These are phyloP conservation scores for Breynia disticha DNA, from an alignment of 441 rosid genomes.

Conservation along the genomic window DNA sequence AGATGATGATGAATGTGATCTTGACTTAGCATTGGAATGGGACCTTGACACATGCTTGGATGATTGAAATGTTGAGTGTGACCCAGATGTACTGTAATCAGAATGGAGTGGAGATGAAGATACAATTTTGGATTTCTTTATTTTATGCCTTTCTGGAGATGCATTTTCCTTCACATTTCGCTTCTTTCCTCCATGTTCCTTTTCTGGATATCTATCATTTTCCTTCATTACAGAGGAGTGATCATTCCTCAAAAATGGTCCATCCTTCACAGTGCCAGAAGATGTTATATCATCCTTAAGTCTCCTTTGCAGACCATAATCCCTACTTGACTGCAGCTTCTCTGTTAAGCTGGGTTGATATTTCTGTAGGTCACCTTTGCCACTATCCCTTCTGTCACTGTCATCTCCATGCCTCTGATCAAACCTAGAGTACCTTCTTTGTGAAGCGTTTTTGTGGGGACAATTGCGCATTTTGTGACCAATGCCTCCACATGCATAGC, in stretches of 20 bases:
- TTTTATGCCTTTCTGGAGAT: slow-evolving; percentile 16
- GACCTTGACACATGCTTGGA: slow-evolving; percentile 15
- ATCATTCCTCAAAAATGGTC: slow-evolving; percentile 9
- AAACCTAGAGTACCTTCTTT: slow-evolving; percentile 17
- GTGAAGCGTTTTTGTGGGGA: slow-evolving; percentile 15
- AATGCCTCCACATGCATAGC: slow-evolving; percentile 28
- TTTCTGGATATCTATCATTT: slow-evolving; percentile 13
- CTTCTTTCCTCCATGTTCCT: slow-evolving; percentile 21
- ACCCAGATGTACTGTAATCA: slow-evolving; percentile 18
- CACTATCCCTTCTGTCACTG: slow-evolving; percentile 16
- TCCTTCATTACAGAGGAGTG: slow-evolving; percentile 16
- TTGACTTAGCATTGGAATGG: slow-evolving; percentile 18
- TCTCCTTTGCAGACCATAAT: slow-evolving; percentile 7
- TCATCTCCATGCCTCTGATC: slow-evolving; percentile 13
- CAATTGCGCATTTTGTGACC: slow-evolving; percentile 37
- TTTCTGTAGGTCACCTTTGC: slow-evolving; percentile 17
- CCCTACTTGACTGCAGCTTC: slow-evolving; percentile 15
- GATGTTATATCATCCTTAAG: slow-evolving; percentile 13
- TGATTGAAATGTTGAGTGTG: slow-evolving; percentile 19
- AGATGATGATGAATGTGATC: slow-evolving; percentile 21
- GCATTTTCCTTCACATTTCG: slow-evolving; percentile 16
- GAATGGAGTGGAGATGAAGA: slow-evolving; percentile 22
- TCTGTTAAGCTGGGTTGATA: slow-evolving; percentile 9
- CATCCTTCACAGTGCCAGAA: slow-evolving; percentile 18
- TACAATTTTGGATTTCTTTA: slow-evolving; percentile 22